Evolutionary conservation across 2,329 filamentous ascomycete species (phyloP).

Genomic region (Zarea fungicola): DNA sequence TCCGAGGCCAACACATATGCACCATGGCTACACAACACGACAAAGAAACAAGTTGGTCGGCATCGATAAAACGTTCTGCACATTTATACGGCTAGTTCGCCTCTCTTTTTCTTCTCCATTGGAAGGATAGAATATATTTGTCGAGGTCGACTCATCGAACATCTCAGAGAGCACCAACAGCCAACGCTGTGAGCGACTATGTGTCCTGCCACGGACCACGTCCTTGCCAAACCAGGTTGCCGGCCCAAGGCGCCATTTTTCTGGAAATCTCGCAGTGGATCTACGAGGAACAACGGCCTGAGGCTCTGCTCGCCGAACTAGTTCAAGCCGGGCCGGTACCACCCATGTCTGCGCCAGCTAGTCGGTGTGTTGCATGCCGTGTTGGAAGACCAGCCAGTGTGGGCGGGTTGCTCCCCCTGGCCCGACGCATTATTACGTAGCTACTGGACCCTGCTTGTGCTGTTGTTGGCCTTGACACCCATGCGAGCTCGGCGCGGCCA

Average conservation of each 20-base stretch:
- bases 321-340: constrained; percentile 2
- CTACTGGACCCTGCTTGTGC: not conserved
- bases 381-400: no score
- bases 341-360: not conserved
- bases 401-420: not conserved
- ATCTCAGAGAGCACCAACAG: no score
- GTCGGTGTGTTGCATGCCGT: constrained; percentile 8
- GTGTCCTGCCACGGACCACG: no score
- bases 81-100: no score
- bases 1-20: constrained; percentile 4
- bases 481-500: not conserved
- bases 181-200: no score
- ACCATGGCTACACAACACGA: not conserved
- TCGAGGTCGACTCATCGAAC: no score
- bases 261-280: constrained; percentile 10
- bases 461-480: not conserved
- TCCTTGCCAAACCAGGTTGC: no score
- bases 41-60: not conserved
- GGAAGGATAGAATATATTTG: no score
- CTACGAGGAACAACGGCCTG: constrained; percentile 6
- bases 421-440: not conserved
- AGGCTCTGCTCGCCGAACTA: constrained; percentile 11
- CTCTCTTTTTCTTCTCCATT: no score
- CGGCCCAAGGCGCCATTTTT: constrained; percentile 4
- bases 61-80: no score